Evolutionary conservation across 202 grass and related monocot genomes (phyloP), one percentile per base, ranked within the genome.

Genomic region (Carex arenaria): DNA sequence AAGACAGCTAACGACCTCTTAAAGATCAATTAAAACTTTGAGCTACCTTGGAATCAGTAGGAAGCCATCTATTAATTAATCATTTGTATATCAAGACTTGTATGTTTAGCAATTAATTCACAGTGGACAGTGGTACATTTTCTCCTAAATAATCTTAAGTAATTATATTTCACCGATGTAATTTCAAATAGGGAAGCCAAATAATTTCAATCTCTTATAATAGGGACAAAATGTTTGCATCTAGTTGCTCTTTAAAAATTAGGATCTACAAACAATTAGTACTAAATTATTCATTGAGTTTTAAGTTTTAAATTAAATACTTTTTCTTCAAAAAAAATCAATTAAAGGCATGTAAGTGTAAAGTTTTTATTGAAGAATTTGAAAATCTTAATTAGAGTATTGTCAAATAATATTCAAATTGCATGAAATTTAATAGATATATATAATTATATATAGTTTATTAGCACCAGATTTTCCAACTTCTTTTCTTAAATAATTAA

Each of bases 21-120:
- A 76, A 76, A 76, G 52, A 76, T 76, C 52, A 76, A 34, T 76
- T 76, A 56, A 32, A 76, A 56, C 49, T 57, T 76, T 56, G 51
- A 76, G 28, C 72, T 76, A 63, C 61, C 61, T 63, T 28, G 20
- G 61, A 63, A 42, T 42, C 40, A 63, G 11, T 47, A 12, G 28
- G 12, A 65, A 65, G 28, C 63, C 13, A 66, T 65, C 26, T 47
- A 47, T 9, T 10, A 10, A 42, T 7, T 36, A 36, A 36, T 42
- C 40, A 8, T 42, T 8, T 42, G 40, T 42, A 42, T 42, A 42
- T 42, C 7, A 7, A 40, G 38, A 40, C 38, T 40, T 40, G 38
- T 7, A 42, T 42, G 40, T 42, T 42, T 42, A 42, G 7, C 40
- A 42, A 42, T 26, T 26, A 51, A 49, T 26, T 49, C 10, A 22